Evolutionary conservation across 73 alveolate species (phyloP).

Genomic region (Paramecium octaurelia): DNA sequence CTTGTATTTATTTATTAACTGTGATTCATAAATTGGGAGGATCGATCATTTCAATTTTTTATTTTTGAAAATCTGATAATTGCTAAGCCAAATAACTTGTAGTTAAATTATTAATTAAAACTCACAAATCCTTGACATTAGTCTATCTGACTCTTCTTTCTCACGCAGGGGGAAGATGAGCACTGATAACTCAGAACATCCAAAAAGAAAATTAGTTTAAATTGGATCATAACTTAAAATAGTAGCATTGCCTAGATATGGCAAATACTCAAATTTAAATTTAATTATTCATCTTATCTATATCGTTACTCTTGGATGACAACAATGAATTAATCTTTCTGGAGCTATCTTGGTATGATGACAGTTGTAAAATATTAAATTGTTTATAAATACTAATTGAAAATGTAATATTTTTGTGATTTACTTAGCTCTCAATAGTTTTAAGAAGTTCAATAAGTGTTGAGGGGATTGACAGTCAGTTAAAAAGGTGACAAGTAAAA

Average conservation of each 20-base stretch:
- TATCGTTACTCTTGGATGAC: slow-evolving; percentile 20
- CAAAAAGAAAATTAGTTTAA: not conserved
- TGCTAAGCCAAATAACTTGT: slow-evolving; percentile 7
- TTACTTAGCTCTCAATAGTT: not conserved
- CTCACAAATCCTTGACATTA: not conserved
- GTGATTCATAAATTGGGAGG: not conserved
- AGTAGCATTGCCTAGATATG: slow-evolving; percentile 14
- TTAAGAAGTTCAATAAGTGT: not conserved
- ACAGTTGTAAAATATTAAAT: not conserved
- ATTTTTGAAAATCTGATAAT: slow-evolving; percentile 10
- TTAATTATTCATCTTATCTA: not conserved
- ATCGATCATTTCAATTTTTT: not conserved
- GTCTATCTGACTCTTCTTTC: not conserved
- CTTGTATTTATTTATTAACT: not conserved
- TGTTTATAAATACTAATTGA: not conserved
- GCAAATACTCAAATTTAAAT: not conserved
- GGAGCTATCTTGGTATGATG: slow-evolving; percentile 1
- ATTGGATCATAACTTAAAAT: slow-evolving; percentile 1
- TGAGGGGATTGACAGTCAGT: not conserved
- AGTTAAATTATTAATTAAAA: not conserved
- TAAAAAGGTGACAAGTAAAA: not conserved
- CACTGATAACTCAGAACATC: not conserved
- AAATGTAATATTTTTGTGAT: not conserved
- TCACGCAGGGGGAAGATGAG: not conserved
- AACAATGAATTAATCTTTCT: slow-evolving; percentile 18